Evolutionary conservation across 345 rosid genomes (phyloP), one percentile per base, ranked within the genome.

Genomic region (Arabidopsis thaliana): DNA sequence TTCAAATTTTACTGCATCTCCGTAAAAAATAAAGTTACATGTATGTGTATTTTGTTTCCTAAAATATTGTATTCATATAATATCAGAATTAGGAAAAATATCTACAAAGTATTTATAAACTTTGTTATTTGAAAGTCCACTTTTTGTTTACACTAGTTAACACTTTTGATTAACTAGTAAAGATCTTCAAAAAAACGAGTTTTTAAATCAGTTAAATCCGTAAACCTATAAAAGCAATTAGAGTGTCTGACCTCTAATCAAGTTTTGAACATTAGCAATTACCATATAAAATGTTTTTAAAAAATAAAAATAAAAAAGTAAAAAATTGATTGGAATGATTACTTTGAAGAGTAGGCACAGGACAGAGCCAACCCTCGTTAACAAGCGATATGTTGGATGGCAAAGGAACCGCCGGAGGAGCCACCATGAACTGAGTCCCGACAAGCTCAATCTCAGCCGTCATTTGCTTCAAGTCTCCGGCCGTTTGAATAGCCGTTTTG

Each of bases 381-480:
- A 86, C 93, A 40, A 95, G 88, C 5, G 85, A 53, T 23, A 95
- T 82, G 48, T 82, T 87, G 2, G 79, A 41, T 7, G 98, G 98
- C 82, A 88, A 46, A 20, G 99, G 98, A 44, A 83, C 86, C 14
- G 10, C 68, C 24, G 87, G 94, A 57, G 87, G 73, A 48, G 83
- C 64, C 32, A 88, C 96, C 44, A 87, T 93, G 67, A 95, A 95
- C 87, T 89, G 94, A 23, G 99, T 95, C 66, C 98, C 98, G 11
- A 93, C 68, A 11, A 95, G 65, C 73, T 81, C 70, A 53, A 95
- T 82, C 81, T 59, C 82, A 40, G 84, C 89, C 40, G 61, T 82
- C 81, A 94, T 93, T 83, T 90, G 98, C 32, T 84, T 85, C n/a
- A 83, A 12, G 65, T 95, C 98, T 1, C 98, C 99, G 0, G 98